Conservation (phyloP, 352 stramenopile species). For the Phytophthora rubi region DNA sequence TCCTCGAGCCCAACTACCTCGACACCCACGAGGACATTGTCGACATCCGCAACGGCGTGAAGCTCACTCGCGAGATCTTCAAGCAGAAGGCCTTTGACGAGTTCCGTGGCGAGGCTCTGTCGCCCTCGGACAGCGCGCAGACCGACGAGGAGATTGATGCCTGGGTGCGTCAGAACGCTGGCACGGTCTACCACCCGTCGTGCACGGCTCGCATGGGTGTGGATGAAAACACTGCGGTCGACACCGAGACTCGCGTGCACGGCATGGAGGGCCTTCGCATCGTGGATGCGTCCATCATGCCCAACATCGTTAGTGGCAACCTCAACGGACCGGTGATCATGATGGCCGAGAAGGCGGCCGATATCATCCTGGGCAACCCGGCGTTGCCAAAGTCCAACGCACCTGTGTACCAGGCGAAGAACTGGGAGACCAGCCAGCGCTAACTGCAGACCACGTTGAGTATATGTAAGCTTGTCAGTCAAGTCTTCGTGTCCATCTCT, state of each 20-base stretch:
- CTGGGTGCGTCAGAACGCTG: constrained; percentile 75
- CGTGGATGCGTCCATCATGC: constrained; percentile 94
- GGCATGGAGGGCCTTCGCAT: constrained; percentile 86
- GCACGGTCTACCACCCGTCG: constrained; percentile 86
- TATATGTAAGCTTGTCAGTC: neutral
- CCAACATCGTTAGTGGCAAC: constrained; percentile 93
- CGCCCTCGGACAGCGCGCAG: constrained; percentile 54
- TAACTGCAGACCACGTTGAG: constrained; percentile 27
- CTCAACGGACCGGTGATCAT: constrained; percentile 93
- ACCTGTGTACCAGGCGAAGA: constrained; percentile 63
- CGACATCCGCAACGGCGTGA: constrained; percentile 73
- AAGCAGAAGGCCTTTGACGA: constrained; percentile 84
- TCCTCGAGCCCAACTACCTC: constrained; percentile 88
- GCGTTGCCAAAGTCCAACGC: constrained; percentile 65
- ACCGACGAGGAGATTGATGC: constrained; percentile 75
- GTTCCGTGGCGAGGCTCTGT: constrained; percentile 74
- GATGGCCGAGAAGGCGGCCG: constrained; percentile 91
- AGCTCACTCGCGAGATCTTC: constrained; percentile 83
- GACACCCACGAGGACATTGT: constrained; percentile 69
- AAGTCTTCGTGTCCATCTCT: too few relatives aligned
- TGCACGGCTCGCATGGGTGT: constrained; percentile 88
- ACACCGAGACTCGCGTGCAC: constrained; percentile 81
- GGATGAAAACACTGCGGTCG: constrained; percentile 80
- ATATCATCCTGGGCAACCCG: constrained; percentile 84
- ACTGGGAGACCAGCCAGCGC: constrained; percentile 74